Evolutionary conservation across 2,329 filamentous ascomycete species (phyloP).

Genomic region (Triangularia verruculosa): DNA sequence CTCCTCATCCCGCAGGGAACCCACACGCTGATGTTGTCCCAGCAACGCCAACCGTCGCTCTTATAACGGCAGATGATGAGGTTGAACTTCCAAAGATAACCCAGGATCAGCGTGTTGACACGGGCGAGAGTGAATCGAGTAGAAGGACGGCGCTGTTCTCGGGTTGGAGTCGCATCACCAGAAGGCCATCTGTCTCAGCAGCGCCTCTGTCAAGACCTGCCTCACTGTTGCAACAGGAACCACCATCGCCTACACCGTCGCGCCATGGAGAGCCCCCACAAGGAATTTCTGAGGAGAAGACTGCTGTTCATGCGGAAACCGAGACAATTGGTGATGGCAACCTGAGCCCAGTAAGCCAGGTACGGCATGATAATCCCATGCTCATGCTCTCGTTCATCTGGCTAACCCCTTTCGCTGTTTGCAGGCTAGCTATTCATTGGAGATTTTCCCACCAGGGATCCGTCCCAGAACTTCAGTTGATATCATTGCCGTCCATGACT

Average conservation of each 20-base stretch:
- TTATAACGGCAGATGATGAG: not conserved
- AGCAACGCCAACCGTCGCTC: not conserved
- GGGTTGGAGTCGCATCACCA: not conserved
- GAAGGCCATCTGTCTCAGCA: not conserved
- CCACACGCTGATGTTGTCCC: not conserved
- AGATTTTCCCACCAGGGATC: not conserved
- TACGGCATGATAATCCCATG: not conserved
- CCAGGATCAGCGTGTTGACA: not conserved
- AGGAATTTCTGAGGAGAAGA: not conserved
- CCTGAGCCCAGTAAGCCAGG: not conserved
- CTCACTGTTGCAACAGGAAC: not conserved
- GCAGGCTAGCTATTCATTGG: not conserved
- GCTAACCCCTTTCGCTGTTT: not conserved
- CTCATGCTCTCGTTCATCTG: not conserved
- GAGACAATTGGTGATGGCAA: not conserved
- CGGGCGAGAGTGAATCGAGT: not conserved
- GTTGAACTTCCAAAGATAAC: not conserved
- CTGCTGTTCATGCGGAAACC: not conserved
- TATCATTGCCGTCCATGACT: constrained; percentile 17
- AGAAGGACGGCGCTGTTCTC: not conserved
- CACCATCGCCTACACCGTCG: not conserved
- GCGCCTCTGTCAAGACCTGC: not conserved
- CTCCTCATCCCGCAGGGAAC: not conserved
- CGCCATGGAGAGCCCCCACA: not conserved
- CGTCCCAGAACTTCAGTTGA: constrained; percentile 4